phyloP scores from a whole-genome alignment of 108 stramenopile genomes.

The Seminavis robusta region DNA sequence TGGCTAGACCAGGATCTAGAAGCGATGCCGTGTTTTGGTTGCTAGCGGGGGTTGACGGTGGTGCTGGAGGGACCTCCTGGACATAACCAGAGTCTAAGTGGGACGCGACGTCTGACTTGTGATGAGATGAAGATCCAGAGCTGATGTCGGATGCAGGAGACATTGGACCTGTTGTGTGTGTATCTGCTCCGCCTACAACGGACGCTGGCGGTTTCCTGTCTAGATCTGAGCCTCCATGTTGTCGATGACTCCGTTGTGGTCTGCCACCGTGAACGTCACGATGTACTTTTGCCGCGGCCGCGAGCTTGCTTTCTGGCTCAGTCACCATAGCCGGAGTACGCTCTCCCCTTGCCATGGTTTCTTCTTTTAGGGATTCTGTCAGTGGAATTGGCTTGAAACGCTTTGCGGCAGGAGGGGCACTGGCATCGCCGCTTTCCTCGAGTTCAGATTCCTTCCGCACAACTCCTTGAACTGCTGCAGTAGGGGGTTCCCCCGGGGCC shows the following conservation, averaged over 20 bases:
- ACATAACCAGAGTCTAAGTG: too few relatives aligned
- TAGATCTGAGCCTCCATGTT: not conserved
- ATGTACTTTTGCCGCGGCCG: conserved; percentile 2
- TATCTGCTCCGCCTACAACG: not conserved
- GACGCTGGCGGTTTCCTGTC: not conserved
- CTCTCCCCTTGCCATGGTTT: not conserved
- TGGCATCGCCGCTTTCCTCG: too few relatives aligned
- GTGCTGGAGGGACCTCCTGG: conserved; percentile 42
- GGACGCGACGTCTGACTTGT: too few relatives aligned
- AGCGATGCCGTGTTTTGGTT: conserved; percentile 2
- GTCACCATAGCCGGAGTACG: not conserved
- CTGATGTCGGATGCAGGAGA: conserved; percentile 13
- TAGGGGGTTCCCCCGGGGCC: too few relatives aligned
- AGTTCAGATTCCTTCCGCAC: too few relatives aligned
- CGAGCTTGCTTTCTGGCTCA: conserved; percentile 7
- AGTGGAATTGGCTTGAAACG: too few relatives aligned
- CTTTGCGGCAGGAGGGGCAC: too few relatives aligned
- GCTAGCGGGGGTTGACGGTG: conserved; percentile 49
- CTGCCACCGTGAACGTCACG: not conserved
- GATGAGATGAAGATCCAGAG: conserved; percentile 6
- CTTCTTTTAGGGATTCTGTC: too few relatives aligned
- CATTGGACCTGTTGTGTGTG: conserved; percentile 2
- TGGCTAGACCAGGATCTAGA: conserved; percentile 6
- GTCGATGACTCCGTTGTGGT: not conserved
- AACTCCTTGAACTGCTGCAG: too few relatives aligned